Evolutionary conservation across 768 basidiomycete species (phyloP).

Genomic region (Leccinum truebloodii): DNA sequence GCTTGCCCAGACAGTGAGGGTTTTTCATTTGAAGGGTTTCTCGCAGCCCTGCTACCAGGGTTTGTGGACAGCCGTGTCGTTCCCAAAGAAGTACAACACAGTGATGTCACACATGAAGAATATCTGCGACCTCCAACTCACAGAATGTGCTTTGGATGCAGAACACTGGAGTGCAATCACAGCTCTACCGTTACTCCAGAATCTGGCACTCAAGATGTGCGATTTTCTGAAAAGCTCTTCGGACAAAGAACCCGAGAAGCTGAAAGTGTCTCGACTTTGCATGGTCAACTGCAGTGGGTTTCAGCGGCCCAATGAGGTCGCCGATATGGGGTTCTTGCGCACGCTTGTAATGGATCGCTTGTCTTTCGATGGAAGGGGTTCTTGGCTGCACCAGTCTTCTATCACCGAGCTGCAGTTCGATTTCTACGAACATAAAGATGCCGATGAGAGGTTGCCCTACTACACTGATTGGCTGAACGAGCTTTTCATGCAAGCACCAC

Average conservation of each 20-base stretch:
- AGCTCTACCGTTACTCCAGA: slow-evolving; percentile 16
- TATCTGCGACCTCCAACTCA: slow-evolving; percentile 16
- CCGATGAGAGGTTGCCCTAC: not conserved
- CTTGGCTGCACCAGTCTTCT: not conserved
- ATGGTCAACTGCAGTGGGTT: not conserved
- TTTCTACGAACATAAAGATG: not conserved
- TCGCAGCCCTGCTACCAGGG: not conserved
- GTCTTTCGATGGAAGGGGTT: not conserved
- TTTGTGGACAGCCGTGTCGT: not conserved
- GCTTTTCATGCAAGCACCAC: not conserved
- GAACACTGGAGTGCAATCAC: slow-evolving; percentile 20
- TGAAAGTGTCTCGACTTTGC: not conserved
- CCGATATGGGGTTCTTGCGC: not conserved
- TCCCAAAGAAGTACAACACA: not conserved
- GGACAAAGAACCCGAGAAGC: not conserved
- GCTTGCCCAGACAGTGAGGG: not conserved
- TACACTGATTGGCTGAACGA: not conserved
- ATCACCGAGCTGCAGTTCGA: not conserved
- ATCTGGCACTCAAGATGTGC: slow-evolving; percentile 13
- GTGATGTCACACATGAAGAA: slow-evolving; percentile 19
- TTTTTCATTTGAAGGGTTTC: slow-evolving; percentile 4
- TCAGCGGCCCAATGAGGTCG: not conserved
- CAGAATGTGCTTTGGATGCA: slow-evolving; percentile 5
- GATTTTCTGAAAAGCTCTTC: not conserved
- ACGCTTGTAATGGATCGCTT: not conserved